phyloP scores from a whole-genome alignment of 2,329 filamentous ascomycete genomes.

The Colletotrichum liaoningense region DNA sequence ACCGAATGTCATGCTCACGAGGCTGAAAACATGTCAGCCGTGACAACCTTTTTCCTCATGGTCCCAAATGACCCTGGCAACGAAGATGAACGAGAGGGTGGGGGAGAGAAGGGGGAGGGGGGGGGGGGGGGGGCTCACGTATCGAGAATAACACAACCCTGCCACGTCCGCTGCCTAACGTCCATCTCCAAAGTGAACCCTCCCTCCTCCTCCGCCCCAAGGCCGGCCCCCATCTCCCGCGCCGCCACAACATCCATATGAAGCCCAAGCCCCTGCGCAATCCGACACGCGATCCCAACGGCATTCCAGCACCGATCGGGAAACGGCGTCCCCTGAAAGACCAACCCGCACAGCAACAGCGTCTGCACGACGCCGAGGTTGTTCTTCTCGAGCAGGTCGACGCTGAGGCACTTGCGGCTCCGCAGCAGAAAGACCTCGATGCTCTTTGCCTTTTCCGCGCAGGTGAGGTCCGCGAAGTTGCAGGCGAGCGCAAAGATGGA shows the following conservation, averaged over 20 bases:
- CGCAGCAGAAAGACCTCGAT: constrained; percentile 8
- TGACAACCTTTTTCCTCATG: no score
- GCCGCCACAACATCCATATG: constrained; percentile 44
- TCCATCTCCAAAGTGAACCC: constrained; percentile 47
- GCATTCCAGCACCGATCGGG: constrained; percentile 55
- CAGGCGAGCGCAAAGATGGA: constrained; percentile 54
- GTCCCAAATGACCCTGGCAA: no score
- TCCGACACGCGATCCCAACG: constrained; percentile 53
- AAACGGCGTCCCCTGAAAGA: constrained; percentile 53
- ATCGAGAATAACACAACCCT: constrained; percentile 52
- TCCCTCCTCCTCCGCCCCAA: neutral
- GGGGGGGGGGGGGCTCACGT: constrained; percentile 38
- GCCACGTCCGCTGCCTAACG: constrained; percentile 50
- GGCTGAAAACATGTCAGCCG: neutral
- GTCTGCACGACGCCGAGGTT: constrained; percentile 54
- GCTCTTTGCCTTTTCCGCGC: neutral
- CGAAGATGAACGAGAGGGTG: no score
- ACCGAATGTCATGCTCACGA: constrained; percentile 12
- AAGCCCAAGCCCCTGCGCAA: constrained; percentile 54
- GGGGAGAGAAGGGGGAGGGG: no score
- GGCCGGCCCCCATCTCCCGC: neutral
- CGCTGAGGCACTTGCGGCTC: constrained; percentile 38
- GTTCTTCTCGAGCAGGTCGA: constrained; percentile 47
- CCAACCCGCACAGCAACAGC: constrained; percentile 50
- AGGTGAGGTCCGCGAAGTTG: constrained; percentile 40